Base-by-base conservation (phyloP, 345 rosid genomes). In the Lepidium africanum region DNA sequence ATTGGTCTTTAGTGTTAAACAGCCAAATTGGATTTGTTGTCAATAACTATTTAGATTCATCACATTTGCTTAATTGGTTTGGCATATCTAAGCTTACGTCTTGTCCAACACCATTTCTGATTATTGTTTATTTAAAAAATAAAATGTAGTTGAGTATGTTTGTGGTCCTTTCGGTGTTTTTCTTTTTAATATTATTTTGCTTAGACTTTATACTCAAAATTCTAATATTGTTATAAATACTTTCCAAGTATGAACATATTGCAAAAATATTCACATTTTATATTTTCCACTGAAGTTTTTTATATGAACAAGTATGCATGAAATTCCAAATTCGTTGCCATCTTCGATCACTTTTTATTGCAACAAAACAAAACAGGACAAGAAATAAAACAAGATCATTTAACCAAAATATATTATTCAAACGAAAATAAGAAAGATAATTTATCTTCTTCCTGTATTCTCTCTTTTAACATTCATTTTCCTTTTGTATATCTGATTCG, bases 11-110 rank as follows among this genome's bases (percentile, higher is more conserved):
- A 60, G 77, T 74, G 77, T 52, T 67, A 36, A 17, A 74, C 63
- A 74, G 57, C 77, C 68, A 60, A 74, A 73, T 57, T 53, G 33
- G 67, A 59, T 59, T 58, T 73, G 74, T 30, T 75, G 76, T 70
- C 62, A 64, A 39, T 63, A 58, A 37, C 46, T 7, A 58, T 47
- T 38, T 38, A 23, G 52, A 45, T 30, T 46, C 16, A 47, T 12
- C 48, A 53, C 27, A 52, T 36, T 50, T 41, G 14, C 54, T 73
- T 57, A 33, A 57, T 56, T 38, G 47, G 42, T 38, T 71, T 71
- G 36, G 33, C 30, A 53, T 62, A 46, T 55, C 48, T 15, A 45
- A 15, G 2, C 40, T 63, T 55, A 63, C 12, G 58, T 63, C 42
- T 58, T 73, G 23, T 65, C 48, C 54, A 57, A 64, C 12, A 53